phyloP scores from a whole-genome alignment of 306 rosid genomes.

The Corylus americana region DNA sequence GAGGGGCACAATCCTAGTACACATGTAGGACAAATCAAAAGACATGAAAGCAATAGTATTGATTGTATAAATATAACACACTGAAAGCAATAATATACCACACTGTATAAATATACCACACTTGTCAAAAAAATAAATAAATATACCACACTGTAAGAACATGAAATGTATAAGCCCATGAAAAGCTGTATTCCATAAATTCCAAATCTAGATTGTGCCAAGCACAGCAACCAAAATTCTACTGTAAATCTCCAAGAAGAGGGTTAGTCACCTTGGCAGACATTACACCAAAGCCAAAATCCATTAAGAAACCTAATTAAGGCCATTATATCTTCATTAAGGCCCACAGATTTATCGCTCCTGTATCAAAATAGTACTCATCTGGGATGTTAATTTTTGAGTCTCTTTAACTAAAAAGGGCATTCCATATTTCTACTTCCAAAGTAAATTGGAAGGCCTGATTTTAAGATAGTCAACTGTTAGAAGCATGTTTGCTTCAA shows the following conservation, averaged over 20 bases:
- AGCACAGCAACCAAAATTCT: not conserved
- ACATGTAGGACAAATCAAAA: not conserved
- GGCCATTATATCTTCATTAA: not conserved
- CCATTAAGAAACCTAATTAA: not conserved
- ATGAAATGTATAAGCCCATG: not conserved
- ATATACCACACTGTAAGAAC: not conserved
- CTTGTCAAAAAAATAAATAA: too few species aligned
- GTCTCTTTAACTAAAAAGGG: not conserved
- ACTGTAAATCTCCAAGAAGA: not conserved
- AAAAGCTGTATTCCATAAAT: not conserved
- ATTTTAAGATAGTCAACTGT: not conserved
- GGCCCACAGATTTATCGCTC: not conserved
- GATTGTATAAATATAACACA: not conserved
- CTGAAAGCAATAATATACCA: not conserved
- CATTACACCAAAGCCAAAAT: not conserved
- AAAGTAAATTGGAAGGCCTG: not conserved
- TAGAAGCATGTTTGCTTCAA: not conserved
- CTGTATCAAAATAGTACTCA: not conserved
- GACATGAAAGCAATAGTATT: not conserved
- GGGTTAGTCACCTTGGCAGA: not conserved
- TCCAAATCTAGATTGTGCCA: not conserved
- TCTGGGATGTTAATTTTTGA: not conserved
- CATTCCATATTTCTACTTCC: not conserved
- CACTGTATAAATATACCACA: not conserved
- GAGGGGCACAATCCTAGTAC: too few species aligned